Evolutionary conservation across 129 eudicot genomes (phyloP).

Genomic region (Chrysanthemum lavandulifolium): DNA sequence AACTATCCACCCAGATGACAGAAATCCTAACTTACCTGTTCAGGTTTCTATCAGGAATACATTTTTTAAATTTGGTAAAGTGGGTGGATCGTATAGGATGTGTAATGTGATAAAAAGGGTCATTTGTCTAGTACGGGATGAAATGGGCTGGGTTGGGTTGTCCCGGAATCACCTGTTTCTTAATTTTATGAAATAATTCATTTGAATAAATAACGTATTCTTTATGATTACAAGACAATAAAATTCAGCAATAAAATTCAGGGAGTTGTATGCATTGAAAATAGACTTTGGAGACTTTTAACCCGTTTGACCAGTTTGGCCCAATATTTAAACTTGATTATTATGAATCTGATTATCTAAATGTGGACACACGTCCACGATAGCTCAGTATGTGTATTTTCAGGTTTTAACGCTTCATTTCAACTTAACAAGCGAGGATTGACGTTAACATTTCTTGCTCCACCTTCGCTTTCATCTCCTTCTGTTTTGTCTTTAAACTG

Average conservation of each 20-base stretch:
- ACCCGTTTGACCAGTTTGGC: slow-evolving; percentile 1
- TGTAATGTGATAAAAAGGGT: background rate
- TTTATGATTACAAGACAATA: background rate
- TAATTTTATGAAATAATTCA: too few species aligned
- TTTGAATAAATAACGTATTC: background rate
- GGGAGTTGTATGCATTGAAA: background rate
- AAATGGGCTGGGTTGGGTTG: background rate
- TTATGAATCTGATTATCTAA: too few species aligned
- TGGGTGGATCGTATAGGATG: too few species aligned
- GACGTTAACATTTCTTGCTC: slow-evolving; percentile 77
- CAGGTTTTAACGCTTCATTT: slow-evolving; percentile 86
- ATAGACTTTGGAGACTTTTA: background rate
- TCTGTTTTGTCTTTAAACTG: slow-evolving; percentile 57
- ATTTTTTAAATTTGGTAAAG: slow-evolving; percentile 5
- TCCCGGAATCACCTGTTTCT: slow-evolving; percentile 11
- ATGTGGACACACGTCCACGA: too few species aligned
- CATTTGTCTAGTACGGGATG: background rate
- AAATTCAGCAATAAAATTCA: background rate
- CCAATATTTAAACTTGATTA: too few species aligned
- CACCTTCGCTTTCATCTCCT: slow-evolving; percentile 63
- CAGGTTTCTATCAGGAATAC: slow-evolving; percentile 49
- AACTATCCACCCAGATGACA: slow-evolving; percentile 47
- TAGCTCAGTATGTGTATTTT: slow-evolving; percentile 15
- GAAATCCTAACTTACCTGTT: slow-evolving; percentile 59
- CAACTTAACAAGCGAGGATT: slow-evolving; percentile 74